Evolutionary conservation across 2,329 filamentous ascomycete species (phyloP).

Genomic region (Akanthomyces uredinophilus): DNA sequence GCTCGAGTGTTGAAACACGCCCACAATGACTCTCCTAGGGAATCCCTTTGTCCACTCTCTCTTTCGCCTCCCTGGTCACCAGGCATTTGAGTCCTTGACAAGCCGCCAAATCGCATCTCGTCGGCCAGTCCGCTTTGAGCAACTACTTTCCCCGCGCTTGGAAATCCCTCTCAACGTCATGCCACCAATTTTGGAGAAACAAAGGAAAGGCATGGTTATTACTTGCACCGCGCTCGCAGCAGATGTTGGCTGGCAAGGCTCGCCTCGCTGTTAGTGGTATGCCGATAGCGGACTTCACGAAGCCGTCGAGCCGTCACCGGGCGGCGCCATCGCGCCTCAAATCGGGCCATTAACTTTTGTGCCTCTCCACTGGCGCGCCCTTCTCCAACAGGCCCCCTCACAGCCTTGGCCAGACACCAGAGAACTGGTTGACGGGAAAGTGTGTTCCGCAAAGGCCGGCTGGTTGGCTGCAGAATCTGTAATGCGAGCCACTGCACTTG

Average conservation of each 20-base stretch:
- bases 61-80: neutral
- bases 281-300: constrained; percentile 7
- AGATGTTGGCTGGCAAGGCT: neutral
- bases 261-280: neutral
- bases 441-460: neutral
- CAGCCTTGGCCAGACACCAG: neutral
- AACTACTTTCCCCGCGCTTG: neutral
- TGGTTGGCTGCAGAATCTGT: neutral
- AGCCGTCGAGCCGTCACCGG: neutral
- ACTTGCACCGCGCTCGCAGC: too few species aligned
- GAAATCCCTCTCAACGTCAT: constrained; percentile 2
- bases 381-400: constrained; percentile 1
- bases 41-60: neutral
- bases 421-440: neutral
- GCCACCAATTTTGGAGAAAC: neutral
- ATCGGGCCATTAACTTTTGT: constrained; percentile 7
- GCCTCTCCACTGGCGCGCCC: neutral
- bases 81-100: neutral
- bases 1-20: neutral
- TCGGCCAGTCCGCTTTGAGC: neutral
- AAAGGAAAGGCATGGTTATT: neutral
- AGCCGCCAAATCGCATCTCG: neutral
- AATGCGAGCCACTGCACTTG: neutral
- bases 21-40: neutral
- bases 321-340: constrained; percentile 1